Evolutionary conservation across 1,284 basidiomycete genomes (phyloP).

Genomic region (Ganoderma sp.): DNA sequence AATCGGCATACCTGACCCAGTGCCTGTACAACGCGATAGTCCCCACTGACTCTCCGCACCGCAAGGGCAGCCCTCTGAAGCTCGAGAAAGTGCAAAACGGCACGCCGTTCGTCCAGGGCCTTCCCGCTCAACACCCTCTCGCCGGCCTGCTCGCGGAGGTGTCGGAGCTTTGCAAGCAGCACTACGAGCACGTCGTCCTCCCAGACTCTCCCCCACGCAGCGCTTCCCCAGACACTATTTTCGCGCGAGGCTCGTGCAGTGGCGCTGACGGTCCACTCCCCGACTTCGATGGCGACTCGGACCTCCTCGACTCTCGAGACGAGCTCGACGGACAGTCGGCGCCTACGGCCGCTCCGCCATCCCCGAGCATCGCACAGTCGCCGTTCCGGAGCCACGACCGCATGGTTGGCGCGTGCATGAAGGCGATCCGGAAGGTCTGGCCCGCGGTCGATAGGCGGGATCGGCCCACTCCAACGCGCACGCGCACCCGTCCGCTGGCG

Average conservation of each 20-base stretch:
- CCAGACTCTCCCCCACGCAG: neutral
- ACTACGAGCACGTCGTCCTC: slow-evolving; percentile 4
- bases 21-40: neutral
- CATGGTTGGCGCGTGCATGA: slow-evolving; percentile 8
- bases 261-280: neutral
- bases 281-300: neutral
- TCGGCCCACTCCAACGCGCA: neutral
- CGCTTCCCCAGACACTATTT: neutral
- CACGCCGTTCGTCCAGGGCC: slow-evolving; percentile 9
- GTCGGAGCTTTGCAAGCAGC: neutral
- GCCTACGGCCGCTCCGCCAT: neutral
- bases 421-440: slow-evolving; percentile 11
- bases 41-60: neutral
- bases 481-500: neutral
- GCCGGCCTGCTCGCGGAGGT: slow-evolving; percentile 3
- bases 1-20: neutral
- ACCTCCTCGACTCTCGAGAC: neutral
- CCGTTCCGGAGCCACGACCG: neutral
- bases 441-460: slow-evolving; percentile 3
- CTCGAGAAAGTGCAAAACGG: slow-evolving; percentile 13
- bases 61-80: slow-evolving; percentile 1
- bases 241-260: neutral
- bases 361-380: neutral
- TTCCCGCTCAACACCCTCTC: slow-evolving; percentile 1
- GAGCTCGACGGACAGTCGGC: neutral